Percentiles rank a stretch among this genome's conserved stretches.
phyloP scores from a whole-genome alignment of 306 rosid genomes.

The Morella rubra region DNA sequence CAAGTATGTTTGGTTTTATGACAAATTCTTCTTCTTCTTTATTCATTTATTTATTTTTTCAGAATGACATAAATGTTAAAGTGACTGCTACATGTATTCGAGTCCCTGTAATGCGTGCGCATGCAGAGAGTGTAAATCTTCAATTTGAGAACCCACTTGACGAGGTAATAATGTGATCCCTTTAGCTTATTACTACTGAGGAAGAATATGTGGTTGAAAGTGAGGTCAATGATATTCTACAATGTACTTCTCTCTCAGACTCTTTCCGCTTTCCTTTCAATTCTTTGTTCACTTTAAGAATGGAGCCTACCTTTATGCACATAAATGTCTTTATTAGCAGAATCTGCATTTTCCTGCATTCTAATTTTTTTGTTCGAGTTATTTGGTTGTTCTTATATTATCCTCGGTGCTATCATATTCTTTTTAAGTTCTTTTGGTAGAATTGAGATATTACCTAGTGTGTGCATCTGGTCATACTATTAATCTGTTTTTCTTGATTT shows the following conservation, averaged over 20 bases:
- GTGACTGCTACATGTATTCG: constrained; percentile 94
- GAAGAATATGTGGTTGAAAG: not conserved
- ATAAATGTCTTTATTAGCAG: not conserved
- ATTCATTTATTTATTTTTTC: no score
- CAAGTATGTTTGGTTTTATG: not conserved
- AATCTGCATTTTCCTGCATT: not conserved
- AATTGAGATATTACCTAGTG: not conserved
- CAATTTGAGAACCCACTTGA: constrained; percentile 86
- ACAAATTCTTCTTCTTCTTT: not conserved
- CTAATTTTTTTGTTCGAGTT: not conserved
- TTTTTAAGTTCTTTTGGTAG: not conserved
- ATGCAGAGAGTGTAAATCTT: constrained; percentile 95
- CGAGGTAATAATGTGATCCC: constrained; percentile 56
- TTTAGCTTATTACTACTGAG: not conserved
- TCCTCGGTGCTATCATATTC: no score
- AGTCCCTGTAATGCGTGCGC: constrained; percentile 98
- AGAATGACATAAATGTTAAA: constrained; percentile 81
- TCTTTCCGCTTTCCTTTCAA: no score
- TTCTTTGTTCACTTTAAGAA: not conserved
- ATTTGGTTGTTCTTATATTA: no score
- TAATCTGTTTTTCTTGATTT: not conserved
- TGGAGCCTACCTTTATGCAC: not conserved
- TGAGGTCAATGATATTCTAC: not conserved
- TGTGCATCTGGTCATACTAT: not conserved
- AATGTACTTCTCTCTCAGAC: not conserved